Evolutionary conservation across 352 stramenopile genomes (phyloP), one percentile per base, ranked within the genome.

Genomic region (Globisporangium echinulatum): DNA sequence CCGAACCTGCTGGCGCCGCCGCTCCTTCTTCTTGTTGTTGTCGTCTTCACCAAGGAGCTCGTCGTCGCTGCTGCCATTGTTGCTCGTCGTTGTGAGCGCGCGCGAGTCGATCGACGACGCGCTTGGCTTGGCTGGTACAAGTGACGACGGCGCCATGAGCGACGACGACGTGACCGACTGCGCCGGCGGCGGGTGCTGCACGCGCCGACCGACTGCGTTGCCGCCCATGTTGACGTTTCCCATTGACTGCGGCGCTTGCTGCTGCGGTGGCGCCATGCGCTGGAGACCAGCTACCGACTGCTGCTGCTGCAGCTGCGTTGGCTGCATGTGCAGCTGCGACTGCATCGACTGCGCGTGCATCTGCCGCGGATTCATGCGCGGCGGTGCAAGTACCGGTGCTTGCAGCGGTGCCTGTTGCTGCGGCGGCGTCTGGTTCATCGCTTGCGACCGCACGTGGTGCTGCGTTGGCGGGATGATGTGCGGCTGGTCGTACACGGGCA

Each of bases 11-110:
- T 88, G 75, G 49, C 78, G 78, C 47, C 83, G 81, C 2, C 82
- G 80, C 60, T 92, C 83, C 60, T 89, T 90, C 71, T 92, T 92
- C 68, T 92, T 88, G 63, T 77, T 73, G 19, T 53, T 60, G 55
- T 87, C 75, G 37, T 87, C 77, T 39, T 88, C 79, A 1, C 66
- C 68, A 60, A 82, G 62, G 0, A 61, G 60, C 13, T 87, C 82
- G 10, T 88, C 76, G 25, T 88, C 79, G 55, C 76, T 83, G 40
- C 77, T 87, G 25, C 75, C 72, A 50, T 85, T 77, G 53, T 74
- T 81, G 43, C 69, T 87, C 7, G 68, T 66, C 0, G 78, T 82
- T 2, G 80, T 58, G 36, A 86, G 50, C 11, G 69, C 67, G 17
- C 76, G 77, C 7, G 74, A 83, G 52, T 66, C 69, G 15, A 62